A percentile compares a stretch with the other conserved stretches of the same genome.
phyloP scores from a whole-genome alignment of 164 flowering plant genomes.

The Vitis rupestris region DNA sequence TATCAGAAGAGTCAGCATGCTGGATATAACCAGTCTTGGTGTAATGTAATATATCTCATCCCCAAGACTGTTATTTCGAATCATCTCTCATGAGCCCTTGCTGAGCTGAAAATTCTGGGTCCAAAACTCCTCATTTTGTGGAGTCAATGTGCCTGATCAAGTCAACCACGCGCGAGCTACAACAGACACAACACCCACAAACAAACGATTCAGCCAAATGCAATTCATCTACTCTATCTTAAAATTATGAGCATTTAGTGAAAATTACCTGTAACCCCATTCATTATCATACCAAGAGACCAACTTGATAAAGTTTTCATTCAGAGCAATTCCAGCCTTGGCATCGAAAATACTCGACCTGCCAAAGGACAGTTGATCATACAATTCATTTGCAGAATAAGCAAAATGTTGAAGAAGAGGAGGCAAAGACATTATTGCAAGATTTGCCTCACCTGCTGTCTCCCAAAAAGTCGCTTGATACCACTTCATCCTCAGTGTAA shows the following conservation, averaged over 20 bases:
- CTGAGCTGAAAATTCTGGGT: no score
- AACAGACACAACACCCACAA: background rate
- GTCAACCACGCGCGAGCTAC: slow-evolving; percentile 29
- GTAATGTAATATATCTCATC: no score
- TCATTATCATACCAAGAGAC: slow-evolving; percentile 36
- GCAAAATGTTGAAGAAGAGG: background rate
- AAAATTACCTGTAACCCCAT: slow-evolving; percentile 31
- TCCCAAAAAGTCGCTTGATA: slow-evolving; percentile 30
- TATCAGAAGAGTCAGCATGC: no score
- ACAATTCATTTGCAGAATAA: background rate
- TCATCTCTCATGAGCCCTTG: no score
- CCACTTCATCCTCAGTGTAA: slow-evolving; percentile 32
- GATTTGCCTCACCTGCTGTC: slow-evolving; percentile 17
- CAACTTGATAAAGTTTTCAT: slow-evolving; percentile 25
- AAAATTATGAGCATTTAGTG: background rate
- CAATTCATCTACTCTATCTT: background rate
- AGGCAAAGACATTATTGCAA: background rate
- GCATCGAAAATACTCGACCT: slow-evolving; percentile 38
- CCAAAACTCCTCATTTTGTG: slow-evolving; percentile 6
- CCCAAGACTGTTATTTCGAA: no score
- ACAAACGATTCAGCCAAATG: background rate
- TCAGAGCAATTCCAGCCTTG: slow-evolving; percentile 34
- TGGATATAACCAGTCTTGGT: no score
- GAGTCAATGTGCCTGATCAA: slow-evolving; percentile 26
- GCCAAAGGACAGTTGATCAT: background rate